Base-by-base conservation (phyloP, 306 rosid species). In the Vigna nakashimae region DNA sequence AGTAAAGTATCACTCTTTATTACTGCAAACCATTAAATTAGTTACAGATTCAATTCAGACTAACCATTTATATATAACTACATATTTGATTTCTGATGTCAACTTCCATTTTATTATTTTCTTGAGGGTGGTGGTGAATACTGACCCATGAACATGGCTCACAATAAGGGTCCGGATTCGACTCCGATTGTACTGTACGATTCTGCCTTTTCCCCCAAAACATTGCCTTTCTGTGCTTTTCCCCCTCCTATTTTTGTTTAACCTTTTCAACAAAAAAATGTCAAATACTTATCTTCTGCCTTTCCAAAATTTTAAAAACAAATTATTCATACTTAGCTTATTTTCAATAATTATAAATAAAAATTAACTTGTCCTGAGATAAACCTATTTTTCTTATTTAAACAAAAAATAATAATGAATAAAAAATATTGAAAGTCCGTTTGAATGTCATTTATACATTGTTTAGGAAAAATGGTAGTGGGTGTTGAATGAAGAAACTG, bases 151-250 rank as follows among this genome's bases (percentile, higher is more conserved):
- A 17, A 38, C 69, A 38, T 42, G 71, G 30, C 4, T 22, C 69
- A 36, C 26, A 24, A 14, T n/a, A 26, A 30, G 34, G 52, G 18
- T 42, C 53, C 34, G 18, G 71, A 26, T 15, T 40, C 51, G 10
- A n/a, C 28, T 38, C 51, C 0, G 53, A 18, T 42, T 43, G 36
- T 66, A 66, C 70, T 18, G 49, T 66, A 42, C 53, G 11, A 65
- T 66, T 13, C 30, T 2, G 6, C 34, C 53, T 43, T 38, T 43
- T 2, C 6, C 36, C 36, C 36, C 71, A 12, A 66, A 43, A 66
- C 52, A n/a, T 43, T 66, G n/a, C 34, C 53, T 43, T 66, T 43
- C 71, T 66, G 36, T 66, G 53, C 9, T 64, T n/a, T 38, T 42
- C 10, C 69, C 69, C 2, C 4, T 38, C 0, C 13, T 40, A 17